Conservation (phyloP, 192 early-diverging fungal species). For the Mortierella hygrophila region DNA sequence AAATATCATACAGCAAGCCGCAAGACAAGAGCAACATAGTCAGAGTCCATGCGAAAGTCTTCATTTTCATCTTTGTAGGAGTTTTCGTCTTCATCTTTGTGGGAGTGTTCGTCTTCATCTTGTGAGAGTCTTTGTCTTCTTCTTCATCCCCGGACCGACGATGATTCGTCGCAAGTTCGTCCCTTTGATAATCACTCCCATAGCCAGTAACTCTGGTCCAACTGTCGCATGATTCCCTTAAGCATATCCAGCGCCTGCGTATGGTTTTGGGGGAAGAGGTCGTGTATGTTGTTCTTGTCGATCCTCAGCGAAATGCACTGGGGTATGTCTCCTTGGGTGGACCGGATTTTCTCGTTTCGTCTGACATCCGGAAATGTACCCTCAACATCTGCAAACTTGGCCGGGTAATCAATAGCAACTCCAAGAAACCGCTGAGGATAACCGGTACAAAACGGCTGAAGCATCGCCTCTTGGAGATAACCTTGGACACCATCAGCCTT, state of each 20-base stretch:
- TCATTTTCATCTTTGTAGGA: too few relatives aligned
- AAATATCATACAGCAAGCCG: too few relatives aligned
- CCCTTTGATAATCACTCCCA: too few relatives aligned
- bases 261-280: conserved; percentile 15
- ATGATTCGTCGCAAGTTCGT: too few relatives aligned
- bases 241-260: conserved; percentile 15
- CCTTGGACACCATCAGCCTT: conserved; percentile 12
- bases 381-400: conserved; percentile 16
- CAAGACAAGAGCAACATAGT: too few relatives aligned
- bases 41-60: too few relatives aligned
- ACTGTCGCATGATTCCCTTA: conserved; percentile 13
- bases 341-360: conserved; percentile 3
- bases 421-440: conserved; percentile 13
- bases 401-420: conserved; percentile 30
- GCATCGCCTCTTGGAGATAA: conserved; percentile 15
- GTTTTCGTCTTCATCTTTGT: too few relatives aligned
- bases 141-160: too few relatives aligned
- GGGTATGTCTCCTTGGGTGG: conserved; percentile 1
- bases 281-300: conserved; percentile 25
- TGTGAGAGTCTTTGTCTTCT: too few relatives aligned
- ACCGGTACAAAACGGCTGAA: conserved; percentile 12
- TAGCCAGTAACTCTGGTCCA: background rate
- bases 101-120: too few relatives aligned
- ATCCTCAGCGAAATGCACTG: conserved; percentile 26
- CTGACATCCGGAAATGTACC: conserved; percentile 13